A percentile compares a stretch with the other conserved stretches of the same genome.
phyloP scores from a whole-genome alignment of 1,139 yeast species.

The Pichia sp. region DNA sequence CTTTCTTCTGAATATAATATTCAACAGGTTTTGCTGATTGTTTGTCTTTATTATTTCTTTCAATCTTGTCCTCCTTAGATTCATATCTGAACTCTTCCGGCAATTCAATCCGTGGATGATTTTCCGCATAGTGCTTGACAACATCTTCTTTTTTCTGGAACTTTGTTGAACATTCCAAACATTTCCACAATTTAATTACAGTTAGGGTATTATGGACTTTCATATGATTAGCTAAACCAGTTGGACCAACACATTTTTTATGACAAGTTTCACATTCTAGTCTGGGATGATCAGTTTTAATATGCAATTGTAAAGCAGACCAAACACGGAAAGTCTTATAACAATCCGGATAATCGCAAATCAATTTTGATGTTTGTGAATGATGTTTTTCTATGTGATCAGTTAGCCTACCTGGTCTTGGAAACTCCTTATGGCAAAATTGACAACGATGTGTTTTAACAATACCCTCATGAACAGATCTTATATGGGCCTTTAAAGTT shows the following conservation, averaged over 20 bases:
- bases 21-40: not conserved
- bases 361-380: slow-evolving; percentile 47
- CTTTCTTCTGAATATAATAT: slow-evolving; percentile 6
- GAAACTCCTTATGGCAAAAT: slow-evolving; percentile 53
- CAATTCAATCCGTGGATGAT: slow-evolving; percentile 28
- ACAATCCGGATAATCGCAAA: slow-evolving; percentile 60
- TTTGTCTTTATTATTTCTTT: not conserved
- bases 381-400: slow-evolving; percentile 60
- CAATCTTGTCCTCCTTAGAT: slow-evolving; percentile 1
- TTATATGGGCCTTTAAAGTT: slow-evolving; percentile 66
- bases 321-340: slow-evolving; percentile 59
- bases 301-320: slow-evolving; percentile 70
- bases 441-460: slow-evolving; percentile 43
- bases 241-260: slow-evolving; percentile 66
- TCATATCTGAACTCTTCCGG: slow-evolving; percentile 16
- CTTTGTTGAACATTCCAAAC: slow-evolving; percentile 43
- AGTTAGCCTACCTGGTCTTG: slow-evolving; percentile 53
- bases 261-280: slow-evolving; percentile 61
- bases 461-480: slow-evolving; percentile 48
- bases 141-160: slow-evolving; percentile 39
- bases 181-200: slow-evolving; percentile 54
- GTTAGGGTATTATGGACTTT: slow-evolving; percentile 47
- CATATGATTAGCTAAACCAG: slow-evolving; percentile 70
- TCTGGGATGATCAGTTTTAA: slow-evolving; percentile 67
- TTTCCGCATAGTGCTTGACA: slow-evolving; percentile 36